Evolutionary conservation across 768 basidiomycete species (phyloP), one percentile per base, ranked within the genome.

Genomic region (Tricholomella constricta): DNA sequence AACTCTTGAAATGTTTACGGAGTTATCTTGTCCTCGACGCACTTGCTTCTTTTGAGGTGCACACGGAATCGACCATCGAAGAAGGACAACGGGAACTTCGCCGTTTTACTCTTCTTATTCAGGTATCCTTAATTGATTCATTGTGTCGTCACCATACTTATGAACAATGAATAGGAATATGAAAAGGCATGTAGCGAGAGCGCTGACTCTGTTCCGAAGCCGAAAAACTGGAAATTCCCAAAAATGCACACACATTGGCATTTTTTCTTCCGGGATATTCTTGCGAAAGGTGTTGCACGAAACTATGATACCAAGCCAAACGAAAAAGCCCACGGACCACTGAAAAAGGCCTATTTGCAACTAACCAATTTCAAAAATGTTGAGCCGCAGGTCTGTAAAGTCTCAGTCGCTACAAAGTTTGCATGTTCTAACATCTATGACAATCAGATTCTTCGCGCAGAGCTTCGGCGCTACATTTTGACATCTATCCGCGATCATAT

Each of bases 201-300:
- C n/a, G n/a, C n/a, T 9, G 29, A 36, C 22, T 9, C 14, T 4
- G 19, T 53, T 14, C 26, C 36, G 52, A 40, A 45, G 19, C 46
- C 1, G 54, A 72, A 62, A 55, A 57, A 37, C 12, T 76, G 72
- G 72, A 44, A 73, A 17, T 72, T 74, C 54, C 70, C 68, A 1
- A 78, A 78, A 48, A 56, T 54, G 0, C 76, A 78, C 41, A 41
- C 57, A 0, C 66, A 67, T 46, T 41, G 49, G 0, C 74, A 78
- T 54, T 17, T 22, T 17, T 23, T 66, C 0, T 63, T 69, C 35
- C 55, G 53, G 34, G 70, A 76, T 44, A 75, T 78, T 37, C 15
- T 50, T 10, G 48, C 2, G 0, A 76, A 75, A 35, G 75, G 73
- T 20, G 67, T 51, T 1, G 51, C 63, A 0, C 48, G 41, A 0